Evolutionary conservation across 208 protist species (phyloP).

Genomic region (Giardia muris): DNA sequence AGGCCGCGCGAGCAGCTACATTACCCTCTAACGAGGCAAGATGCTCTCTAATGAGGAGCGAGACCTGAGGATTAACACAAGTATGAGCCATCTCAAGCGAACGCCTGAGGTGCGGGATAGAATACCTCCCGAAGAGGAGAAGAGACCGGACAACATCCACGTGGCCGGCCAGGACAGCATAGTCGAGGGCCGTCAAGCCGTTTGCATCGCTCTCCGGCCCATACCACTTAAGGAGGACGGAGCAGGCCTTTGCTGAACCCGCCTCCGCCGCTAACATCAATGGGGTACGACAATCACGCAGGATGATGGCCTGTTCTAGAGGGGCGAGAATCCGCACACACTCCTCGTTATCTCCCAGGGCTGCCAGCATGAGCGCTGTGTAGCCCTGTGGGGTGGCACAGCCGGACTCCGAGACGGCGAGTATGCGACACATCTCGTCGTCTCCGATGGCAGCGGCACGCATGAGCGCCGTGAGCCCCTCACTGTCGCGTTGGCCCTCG

Average conservation of each 20-base stretch:
- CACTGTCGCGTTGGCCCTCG: not conserved
- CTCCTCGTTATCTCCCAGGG: not conserved
- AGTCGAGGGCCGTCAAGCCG: not conserved
- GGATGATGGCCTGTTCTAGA: not conserved
- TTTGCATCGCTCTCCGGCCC: not conserved
- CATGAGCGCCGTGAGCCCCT: not conserved
- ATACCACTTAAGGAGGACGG: not conserved
- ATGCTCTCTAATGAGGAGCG: no score
- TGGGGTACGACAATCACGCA: not conserved
- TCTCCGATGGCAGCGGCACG: not conserved
- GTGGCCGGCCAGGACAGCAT: not conserved
- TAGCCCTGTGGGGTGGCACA: not conserved
- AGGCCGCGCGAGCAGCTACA: no score
- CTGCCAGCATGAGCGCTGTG: not conserved
- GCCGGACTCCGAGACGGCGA: not conserved
- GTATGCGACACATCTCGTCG: not conserved
- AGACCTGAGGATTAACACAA: no score
- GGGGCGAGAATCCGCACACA: not conserved
- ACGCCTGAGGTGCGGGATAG: no score
- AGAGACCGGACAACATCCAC: not conserved
- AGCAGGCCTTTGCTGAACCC: not conserved
- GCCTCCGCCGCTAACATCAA: not conserved
- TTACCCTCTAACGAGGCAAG: no score
- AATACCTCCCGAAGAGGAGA: no score
- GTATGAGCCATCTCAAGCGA: no score